Conservation (phyloP, 345 rosid genomes). For the Litchi chinensis region DNA sequence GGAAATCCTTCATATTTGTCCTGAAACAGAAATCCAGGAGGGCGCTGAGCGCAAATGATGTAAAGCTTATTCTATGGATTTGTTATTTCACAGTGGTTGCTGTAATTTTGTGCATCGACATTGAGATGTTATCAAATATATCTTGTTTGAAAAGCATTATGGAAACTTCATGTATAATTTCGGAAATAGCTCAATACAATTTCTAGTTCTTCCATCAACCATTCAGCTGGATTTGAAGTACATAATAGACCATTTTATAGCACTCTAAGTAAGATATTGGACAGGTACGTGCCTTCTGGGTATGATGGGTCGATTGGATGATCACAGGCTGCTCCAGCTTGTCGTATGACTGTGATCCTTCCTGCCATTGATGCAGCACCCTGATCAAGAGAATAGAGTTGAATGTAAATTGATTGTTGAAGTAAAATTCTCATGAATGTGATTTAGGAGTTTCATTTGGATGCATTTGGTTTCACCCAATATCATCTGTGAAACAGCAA, state of each 20-base stretch:
- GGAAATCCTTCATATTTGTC: constrained; percentile 96
- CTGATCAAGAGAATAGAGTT: constrained; percentile 20
- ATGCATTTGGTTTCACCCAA: not conserved
- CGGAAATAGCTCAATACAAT: constrained; percentile 3
- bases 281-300: constrained; percentile 83
- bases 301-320: constrained; percentile 90
- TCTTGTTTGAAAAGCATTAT: constrained; percentile 3
- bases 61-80: not conserved
- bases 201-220: constrained; percentile 20
- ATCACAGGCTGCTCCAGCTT: constrained; percentile 82
- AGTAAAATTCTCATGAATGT: not conserved
- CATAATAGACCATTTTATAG: constrained; percentile 18
- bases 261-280: constrained; percentile 66
- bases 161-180: constrained; percentile 13
- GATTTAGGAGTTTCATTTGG: not conserved
- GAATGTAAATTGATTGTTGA: not conserved
- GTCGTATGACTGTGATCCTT: constrained; percentile 63
- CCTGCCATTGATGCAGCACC: constrained; percentile 73
- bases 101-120: constrained; percentile 21
- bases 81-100: constrained; percentile 25
- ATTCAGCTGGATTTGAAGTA: constrained; percentile 27
- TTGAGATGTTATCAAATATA: not conserved
- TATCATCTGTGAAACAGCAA: not conserved
- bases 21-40: too few relatives aligned
- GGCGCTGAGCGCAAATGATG: constrained; percentile 37